Percentiles rank a stretch among this genome's conserved stretches.
phyloP scores from a whole-genome alignment of 768 basidiomycete species.

The Kwoniella sp. region DNA sequence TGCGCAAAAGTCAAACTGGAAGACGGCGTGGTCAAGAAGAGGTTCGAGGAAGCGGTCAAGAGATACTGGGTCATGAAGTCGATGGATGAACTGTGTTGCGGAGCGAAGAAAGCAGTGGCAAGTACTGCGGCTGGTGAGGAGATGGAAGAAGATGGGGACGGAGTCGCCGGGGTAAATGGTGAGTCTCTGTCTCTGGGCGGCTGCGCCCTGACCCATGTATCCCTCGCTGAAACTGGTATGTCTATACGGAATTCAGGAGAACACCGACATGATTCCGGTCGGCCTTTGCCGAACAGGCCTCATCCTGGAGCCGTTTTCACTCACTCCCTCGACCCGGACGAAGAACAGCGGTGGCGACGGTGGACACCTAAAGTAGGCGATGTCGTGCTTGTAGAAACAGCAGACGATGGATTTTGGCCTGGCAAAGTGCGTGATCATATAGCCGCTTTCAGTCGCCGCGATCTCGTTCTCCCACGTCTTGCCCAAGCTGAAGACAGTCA shows the following conservation, averaged over 20 bases:
- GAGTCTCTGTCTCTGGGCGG: background rate
- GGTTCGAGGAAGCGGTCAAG: constrained; percentile 51
- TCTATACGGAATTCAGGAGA: background rate
- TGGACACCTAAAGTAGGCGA: constrained; percentile 47
- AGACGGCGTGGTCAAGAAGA: constrained; percentile 30
- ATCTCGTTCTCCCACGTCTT: background rate
- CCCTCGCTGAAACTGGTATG: background rate
- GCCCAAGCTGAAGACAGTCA: background rate
- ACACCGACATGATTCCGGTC: constrained; percentile 16
- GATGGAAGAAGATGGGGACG: constrained; percentile 20
- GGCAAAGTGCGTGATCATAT: constrained; percentile 41
- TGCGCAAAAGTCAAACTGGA: constrained; percentile 39
- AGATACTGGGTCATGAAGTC: constrained; percentile 48
- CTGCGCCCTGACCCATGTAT: no score
- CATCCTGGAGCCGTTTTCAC: constrained; percentile 35
- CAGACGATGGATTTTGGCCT: constrained; percentile 40
- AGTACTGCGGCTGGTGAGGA: constrained; percentile 9
- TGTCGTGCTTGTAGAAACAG: constrained; percentile 42
- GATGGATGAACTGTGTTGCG: constrained; percentile 43
- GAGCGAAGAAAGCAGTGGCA: constrained; percentile 10
- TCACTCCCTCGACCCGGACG: constrained; percentile 28
- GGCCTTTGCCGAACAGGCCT: constrained; percentile 23
- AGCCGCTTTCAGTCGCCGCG: background rate
- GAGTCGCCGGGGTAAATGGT: background rate
- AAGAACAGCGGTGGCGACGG: constrained; percentile 41